Conservation (phyloP, 352 stramenopile species). For the Phytophthora sojae region DNA sequence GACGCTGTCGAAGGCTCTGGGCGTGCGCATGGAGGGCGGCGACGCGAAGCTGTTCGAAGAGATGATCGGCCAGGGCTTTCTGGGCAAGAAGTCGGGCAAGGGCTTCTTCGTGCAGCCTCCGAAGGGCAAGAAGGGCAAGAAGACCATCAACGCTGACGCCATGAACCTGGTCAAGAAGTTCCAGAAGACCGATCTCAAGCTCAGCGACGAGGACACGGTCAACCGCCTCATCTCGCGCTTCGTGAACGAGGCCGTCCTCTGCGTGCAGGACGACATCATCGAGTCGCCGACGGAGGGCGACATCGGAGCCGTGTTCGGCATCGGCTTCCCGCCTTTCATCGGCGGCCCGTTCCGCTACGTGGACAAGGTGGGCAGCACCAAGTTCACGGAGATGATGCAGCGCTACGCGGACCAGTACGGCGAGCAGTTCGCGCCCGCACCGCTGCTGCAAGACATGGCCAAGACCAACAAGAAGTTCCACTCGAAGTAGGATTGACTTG, state of each 20-base stretch:
- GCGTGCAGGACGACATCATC: constrained; percentile 98
- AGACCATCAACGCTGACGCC: constrained; percentile 89
- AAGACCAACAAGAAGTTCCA: constrained; percentile 98
- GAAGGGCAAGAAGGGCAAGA: constrained; percentile 91
- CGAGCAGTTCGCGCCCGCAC: constrained; percentile 96
- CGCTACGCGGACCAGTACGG: constrained; percentile 95
- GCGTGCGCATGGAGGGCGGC: constrained; percentile 95
- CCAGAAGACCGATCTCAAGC: constrained; percentile 79
- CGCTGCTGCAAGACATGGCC: constrained; percentile 97
- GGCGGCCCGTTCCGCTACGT: constrained; percentile 97
- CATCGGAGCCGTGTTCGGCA: constrained; percentile 99
- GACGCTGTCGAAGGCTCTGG: constrained; percentile 94
- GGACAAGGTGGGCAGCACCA: constrained; percentile 93
- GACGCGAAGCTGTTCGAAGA: constrained; percentile 93
- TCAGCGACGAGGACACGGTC: constrained; percentile 87
- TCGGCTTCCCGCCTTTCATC: constrained; percentile 98
- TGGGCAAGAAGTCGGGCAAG: constrained; percentile 97
- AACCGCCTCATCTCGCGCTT: constrained; percentile 97
- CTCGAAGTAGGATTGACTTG: constrained; percentile 55
- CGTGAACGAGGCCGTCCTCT: constrained; percentile 98
- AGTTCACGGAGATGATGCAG: constrained; percentile 97
- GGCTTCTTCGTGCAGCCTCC: constrained; percentile 97
- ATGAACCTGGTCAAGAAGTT: constrained; percentile 85
- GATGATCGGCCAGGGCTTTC: constrained; percentile 96
- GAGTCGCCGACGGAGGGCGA: constrained; percentile 96